A percentile compares a stretch with the other conserved stretches of the same genome.
These are phyloP conservation scores for Pyrenophora seminiperda DNA, from an alignment of 2,329 filamentous ascomycete species.

Conservation along the genomic window DNA sequence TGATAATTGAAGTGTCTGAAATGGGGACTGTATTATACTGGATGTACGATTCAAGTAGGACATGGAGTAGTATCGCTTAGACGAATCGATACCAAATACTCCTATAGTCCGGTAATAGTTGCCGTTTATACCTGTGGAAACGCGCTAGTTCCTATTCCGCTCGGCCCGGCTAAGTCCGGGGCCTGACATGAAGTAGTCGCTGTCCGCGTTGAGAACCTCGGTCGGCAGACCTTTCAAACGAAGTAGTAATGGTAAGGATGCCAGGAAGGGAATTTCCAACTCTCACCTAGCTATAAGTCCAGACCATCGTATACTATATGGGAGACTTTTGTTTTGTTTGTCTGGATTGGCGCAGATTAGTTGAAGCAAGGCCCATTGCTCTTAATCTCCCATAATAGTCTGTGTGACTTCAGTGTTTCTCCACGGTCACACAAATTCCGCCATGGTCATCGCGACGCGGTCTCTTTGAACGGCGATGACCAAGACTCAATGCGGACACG, in stretches of 20 bases:
- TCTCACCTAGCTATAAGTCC: too few relatives aligned
- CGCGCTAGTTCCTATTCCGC: too few relatives aligned
- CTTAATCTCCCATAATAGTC: neutral
- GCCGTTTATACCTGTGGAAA: too few relatives aligned
- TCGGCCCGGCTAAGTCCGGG: too few relatives aligned
- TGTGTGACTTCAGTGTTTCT: constrained; percentile 9
- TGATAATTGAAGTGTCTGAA: neutral
- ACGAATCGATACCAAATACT: neutral
- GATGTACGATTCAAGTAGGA: neutral
- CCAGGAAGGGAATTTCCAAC: too few relatives aligned
- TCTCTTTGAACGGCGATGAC: neutral
- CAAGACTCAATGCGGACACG: neutral
- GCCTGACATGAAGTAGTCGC: too few relatives aligned
- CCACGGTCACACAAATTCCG: constrained; percentile 9
- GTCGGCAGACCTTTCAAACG: too few relatives aligned
- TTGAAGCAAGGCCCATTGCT: neutral
- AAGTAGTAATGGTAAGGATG: too few relatives aligned
- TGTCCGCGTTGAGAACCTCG: too few relatives aligned
- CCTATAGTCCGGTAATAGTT: too few relatives aligned
- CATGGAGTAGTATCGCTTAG: neutral
- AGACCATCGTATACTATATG: too few relatives aligned
- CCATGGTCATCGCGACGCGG: neutral
- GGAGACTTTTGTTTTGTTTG: neutral
- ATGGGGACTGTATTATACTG: neutral
- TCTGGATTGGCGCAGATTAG: neutral